Percentiles rank a stretch among this genome's conserved stretches.
These are phyloP conservation scores for Xylaria bambusicola DNA, from an alignment of 495 filamentous ascomycete species.

Conservation along the genomic window DNA sequence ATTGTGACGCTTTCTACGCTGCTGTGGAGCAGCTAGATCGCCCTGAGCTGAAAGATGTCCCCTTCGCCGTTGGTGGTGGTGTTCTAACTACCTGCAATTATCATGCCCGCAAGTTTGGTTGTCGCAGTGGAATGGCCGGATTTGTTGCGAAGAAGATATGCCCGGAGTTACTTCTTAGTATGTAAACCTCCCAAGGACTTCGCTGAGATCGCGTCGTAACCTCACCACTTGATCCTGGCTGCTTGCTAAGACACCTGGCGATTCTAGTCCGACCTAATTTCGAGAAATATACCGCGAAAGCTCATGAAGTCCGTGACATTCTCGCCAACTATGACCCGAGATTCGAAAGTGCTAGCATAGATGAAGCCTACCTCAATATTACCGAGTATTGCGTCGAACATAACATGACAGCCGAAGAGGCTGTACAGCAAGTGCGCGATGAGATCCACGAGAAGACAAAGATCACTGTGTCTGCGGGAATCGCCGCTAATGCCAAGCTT, in stretches of 20 bases:
- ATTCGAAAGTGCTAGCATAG: conserved; percentile 90
- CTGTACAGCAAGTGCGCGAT: conserved; percentile 71
- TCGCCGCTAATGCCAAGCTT: conserved; percentile 87
- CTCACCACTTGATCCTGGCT: too few species aligned
- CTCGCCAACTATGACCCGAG: conserved; percentile 83
- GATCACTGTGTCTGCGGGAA: conserved; percentile 91
- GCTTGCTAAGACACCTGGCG: not conserved
- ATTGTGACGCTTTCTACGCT: conserved; percentile 98
- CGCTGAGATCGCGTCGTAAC: too few species aligned
- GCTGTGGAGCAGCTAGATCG: conserved; percentile 91
- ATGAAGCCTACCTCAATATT: conserved; percentile 96
- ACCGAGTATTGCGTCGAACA: conserved; percentile 80
- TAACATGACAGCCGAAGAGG: conserved; percentile 67
- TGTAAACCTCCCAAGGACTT: not conserved
- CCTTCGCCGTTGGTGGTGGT: conserved; percentile 91
- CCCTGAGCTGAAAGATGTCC: conserved; percentile 84
- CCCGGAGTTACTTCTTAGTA: conserved; percentile 67
- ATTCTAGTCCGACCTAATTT: conserved; percentile 77
- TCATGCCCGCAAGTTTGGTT: conserved; percentile 83
- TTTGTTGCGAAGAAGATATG: conserved; percentile 96
- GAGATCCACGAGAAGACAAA: conserved; percentile 76
- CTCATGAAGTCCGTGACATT: conserved; percentile 80
- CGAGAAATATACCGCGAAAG: conserved; percentile 89
- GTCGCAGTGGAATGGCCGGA: conserved; percentile 89
- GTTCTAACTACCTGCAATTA: conserved; percentile 97